A percentile compares a stretch with the other conserved stretches of the same genome.
Evolutionary conservation across 2,329 filamentous ascomycete species (phyloP).

Genomic region (Hawksworthiomyces lignivorus): DNA sequence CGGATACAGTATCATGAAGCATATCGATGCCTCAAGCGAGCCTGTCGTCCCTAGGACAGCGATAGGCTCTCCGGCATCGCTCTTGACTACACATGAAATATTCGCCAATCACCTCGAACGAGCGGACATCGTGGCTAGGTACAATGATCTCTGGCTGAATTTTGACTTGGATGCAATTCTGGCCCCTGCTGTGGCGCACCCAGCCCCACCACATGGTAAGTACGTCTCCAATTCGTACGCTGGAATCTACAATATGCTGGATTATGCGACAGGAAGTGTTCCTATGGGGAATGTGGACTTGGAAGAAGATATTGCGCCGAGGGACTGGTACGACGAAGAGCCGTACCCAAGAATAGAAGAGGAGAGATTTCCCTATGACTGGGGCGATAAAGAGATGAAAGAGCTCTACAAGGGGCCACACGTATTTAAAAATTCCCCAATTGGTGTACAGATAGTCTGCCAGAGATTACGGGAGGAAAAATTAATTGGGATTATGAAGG

Average conservation of each 20-base stretch:
- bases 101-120: conserved; percentile 2
- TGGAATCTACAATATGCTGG: conserved; percentile 9
- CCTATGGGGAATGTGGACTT: conserved; percentile 18
- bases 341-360: background rate
- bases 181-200: conserved; percentile 2
- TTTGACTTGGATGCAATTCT: conserved; percentile 3
- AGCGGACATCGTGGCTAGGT: background rate
- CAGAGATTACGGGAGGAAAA: conserved; percentile 6
- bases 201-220: conserved; percentile 4
- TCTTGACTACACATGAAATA: conserved; percentile 1
- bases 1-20: background rate
- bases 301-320: conserved; percentile 16
- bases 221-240: conserved; percentile 1
- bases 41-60: conserved; percentile 5
- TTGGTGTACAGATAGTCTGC: conserved; percentile 5
- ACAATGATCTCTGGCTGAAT: conserved; percentile 1
- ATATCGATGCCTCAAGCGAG: conserved; percentile 4
- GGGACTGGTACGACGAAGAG: conserved; percentile 13
- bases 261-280: conserved; percentile 19
- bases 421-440: background rate
- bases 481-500: conserved; percentile 6
- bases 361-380: conserved; percentile 3
- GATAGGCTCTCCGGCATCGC: conserved; percentile 4
- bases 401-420: conserved; percentile 4
- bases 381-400: conserved; percentile 4